Evolutionary conservation across 352 stramenopile species (phyloP), one percentile per base, ranked within the genome.

Genomic region (Elongisporangium undulatum): DNA sequence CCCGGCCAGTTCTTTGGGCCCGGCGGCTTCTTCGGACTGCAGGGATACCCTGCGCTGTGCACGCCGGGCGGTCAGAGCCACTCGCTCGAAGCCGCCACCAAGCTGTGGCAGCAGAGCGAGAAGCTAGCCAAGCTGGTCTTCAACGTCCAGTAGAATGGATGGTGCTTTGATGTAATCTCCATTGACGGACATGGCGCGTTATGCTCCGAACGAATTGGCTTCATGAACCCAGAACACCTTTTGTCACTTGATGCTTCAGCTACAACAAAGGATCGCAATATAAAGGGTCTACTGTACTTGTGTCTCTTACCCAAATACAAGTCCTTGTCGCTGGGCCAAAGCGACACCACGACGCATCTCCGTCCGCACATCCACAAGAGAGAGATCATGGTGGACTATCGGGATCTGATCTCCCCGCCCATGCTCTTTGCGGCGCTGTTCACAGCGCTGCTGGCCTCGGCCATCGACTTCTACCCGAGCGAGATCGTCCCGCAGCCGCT

Each of bases 391-490:
- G 34, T 59, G 49, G 21, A 38, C 4, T 20, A 79, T 5, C 60
- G 68, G 53, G 67, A 69, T 53, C 70, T 84, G 56, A 38, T 88
- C 34, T 78, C 78, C 24, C 72, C 69, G 29, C 72, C 68, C 52
- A 57, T 88, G 53, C 67, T 87, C 16, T 65, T 75, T n/a, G 56
- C 69, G 49, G 73, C 69, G 56, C 72, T 87, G 50, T 64, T 79
- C 54, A 69, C 79, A 19, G 81, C 79, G 63, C 68, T 88, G 15
- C 50, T 88, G 49, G 85, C 78, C 55, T 76, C 72, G 0, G 68
- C 68, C 2, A 51, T 88, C 34, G 78, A 86, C 60, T 74, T 85
- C 19, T 69, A 75, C 59, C 71, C 72, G 15, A 64, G 66, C 16
- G 61, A 76, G 16, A 70, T 78, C 53, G 71, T 75, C 1, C 75